Evolutionary conservation across 2,329 filamentous ascomycete species (phyloP), one percentile per base, ranked within the genome.

Genomic region (Sporothrix schenckii): DNA sequence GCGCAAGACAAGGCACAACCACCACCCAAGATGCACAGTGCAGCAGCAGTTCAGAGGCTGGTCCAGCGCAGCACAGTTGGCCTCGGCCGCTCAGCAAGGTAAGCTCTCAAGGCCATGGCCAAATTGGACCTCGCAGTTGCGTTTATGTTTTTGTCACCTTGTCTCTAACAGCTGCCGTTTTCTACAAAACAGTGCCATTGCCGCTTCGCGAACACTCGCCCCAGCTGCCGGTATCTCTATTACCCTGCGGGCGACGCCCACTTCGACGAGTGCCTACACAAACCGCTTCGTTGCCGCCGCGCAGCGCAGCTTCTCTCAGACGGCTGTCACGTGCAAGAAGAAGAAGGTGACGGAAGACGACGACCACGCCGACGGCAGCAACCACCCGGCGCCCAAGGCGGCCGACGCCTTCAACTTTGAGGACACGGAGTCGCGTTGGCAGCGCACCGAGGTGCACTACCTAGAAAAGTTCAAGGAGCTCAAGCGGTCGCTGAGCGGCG

Each of bases 391-490:
- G 21, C 56, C 72, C 3, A 68, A 74, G 70, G 30, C 69, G 2
- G 63, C 27, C 0, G 71, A 74, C 49, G 65, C 72, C 11, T 74
- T 72, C 53, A 61, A 73, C 69, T 73, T 75, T 65, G 70, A 63
- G 47, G 74, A 74, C 54, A 71, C 74, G 34, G 75, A 76, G 70
- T 69, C 73, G 52, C 69, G 70, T 11, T 75, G 73, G 73, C 69
- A 72, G 52, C 71, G 72, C 69, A 71, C 24, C 71, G 72, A 74
- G 21, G 53, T 19, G 16, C 72, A 73, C 68, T 65, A 73, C 71
- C 65, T 68, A 24, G 74, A 74, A 2, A 73, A 73, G 73, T 69
- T 74, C 68, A 72, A 72, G 69, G 72, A 73, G 71, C 72, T 76
- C 68, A 68, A 61, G 52, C 72, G 72, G 34, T 27, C 68, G 53